phyloP scores from a whole-genome alignment of 768 basidiomycete genomes.

The Roridomyces roridus region DNA sequence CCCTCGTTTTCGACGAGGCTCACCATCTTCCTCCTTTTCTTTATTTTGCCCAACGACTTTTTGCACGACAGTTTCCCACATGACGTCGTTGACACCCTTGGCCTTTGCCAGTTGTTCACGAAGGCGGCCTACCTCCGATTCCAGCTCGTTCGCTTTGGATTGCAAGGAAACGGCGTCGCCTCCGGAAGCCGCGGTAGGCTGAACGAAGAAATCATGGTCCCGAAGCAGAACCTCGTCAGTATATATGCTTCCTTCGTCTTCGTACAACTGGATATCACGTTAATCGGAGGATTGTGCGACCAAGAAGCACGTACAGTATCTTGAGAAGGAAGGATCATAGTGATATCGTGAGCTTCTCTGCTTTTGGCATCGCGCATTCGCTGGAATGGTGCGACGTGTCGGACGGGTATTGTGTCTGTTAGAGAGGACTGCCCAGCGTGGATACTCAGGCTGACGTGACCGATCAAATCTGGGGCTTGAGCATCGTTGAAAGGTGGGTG shows the following conservation, averaged over 20 bases:
- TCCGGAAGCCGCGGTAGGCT: conserved; percentile 34
- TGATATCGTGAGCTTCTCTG: conserved; percentile 73
- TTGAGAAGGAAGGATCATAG: conserved; percentile 61
- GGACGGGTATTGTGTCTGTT: conserved; percentile 67
- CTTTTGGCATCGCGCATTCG: conserved; percentile 70
- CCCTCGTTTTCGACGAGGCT: conserved; percentile 39
- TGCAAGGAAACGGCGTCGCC: conserved; percentile 51
- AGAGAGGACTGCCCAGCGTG: conserved; percentile 44
- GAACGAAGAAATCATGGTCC: conserved; percentile 73
- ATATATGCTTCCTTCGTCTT: conserved; percentile 47
- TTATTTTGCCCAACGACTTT: conserved; percentile 52
- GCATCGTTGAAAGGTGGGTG: conserved; percentile 76
- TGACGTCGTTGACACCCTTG: conserved; percentile 89
- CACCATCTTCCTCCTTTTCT: conserved; percentile 33
- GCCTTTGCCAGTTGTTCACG: conserved; percentile 80
- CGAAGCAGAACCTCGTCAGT: conserved; percentile 59
- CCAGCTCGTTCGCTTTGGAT: conserved; percentile 68
- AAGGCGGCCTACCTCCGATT: conserved; percentile 71
- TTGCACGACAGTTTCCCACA: conserved; percentile 90
- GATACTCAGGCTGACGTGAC: conserved; percentile 70
- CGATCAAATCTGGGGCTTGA: conserved; percentile 90
- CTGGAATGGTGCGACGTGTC: conserved; percentile 73
- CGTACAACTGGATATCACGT: conserved; percentile 29
- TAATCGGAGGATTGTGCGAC: conserved; percentile 1
- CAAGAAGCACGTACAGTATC: conserved; percentile 43